Evolutionary conservation across 108 stramenopile species (phyloP).

Genomic region (Mediolabrus comicus): DNA sequence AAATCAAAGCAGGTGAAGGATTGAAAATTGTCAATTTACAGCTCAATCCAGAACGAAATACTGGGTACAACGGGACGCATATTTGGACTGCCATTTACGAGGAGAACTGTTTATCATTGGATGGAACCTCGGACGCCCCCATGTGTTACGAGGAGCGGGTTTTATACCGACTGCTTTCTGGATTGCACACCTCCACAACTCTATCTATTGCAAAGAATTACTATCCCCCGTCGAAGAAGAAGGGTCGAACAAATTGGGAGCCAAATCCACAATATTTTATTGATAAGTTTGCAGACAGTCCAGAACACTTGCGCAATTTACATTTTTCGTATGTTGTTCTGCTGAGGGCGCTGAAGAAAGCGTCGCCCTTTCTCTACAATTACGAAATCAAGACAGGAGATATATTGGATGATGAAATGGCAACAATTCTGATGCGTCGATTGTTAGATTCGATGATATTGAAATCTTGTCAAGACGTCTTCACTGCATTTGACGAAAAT

Average conservation of each 20-base stretch:
- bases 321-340: conserved; percentile 94
- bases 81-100: conserved; percentile 92
- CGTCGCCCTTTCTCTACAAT: conserved; percentile 66
- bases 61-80: conserved; percentile 92
- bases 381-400: conserved; percentile 84
- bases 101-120: conserved; percentile 84
- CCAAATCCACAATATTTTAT: conserved; percentile 86
- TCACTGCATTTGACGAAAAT: conserved; percentile 93
- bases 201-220: conserved; percentile 89
- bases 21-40: conserved; percentile 82
- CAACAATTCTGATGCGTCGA: conserved; percentile 64
- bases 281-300: conserved; percentile 75
- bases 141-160: conserved; percentile 93
- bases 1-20: conserved; percentile 54
- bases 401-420: conserved; percentile 78
- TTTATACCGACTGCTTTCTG: conserved; percentile 85
- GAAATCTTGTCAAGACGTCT: conserved; percentile 72
- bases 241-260: conserved; percentile 72
- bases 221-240: conserved; percentile 84
- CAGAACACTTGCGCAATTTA: conserved; percentile 89
- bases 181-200: conserved; percentile 89
- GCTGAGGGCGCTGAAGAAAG: conserved; percentile 85
- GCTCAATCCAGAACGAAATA: conserved; percentile 92
- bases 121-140: conserved; percentile 28
- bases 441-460: conserved; percentile 81